Percentiles rank a stretch among this genome's conserved stretches.
Conservation (phyloP, 148 eudicot species). For the Rheum nobile region DNA sequence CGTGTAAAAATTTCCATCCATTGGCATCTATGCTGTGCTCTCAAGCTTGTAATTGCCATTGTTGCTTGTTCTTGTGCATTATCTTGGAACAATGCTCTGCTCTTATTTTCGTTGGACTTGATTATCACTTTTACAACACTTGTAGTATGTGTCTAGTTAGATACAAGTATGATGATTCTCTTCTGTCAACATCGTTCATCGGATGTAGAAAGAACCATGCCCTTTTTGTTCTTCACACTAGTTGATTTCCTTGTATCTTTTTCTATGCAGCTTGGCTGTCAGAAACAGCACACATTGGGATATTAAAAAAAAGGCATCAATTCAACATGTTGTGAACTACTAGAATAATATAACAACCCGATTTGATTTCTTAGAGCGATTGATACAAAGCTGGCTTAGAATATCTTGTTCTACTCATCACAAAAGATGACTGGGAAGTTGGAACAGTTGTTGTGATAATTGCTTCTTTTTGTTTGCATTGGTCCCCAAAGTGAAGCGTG, state of each 20-base stretch:
- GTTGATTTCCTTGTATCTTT: neutral
- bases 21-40: constrained; percentile 1
- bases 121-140: neutral
- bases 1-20: constrained; percentile 1
- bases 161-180: neutral
- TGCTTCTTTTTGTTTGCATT: constrained; percentile 3
- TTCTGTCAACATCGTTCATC: neutral
- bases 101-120: neutral
- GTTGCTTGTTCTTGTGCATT: neutral
- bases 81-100: neutral
- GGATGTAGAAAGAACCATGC: neutral
- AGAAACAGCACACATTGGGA: constrained; percentile 4
- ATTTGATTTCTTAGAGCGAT: neutral
- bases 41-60: neutral
- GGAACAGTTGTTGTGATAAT: constrained; percentile 8
- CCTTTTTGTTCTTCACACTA: neutral
- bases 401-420: neutral
- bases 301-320: constrained; percentile 2
- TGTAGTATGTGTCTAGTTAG: no score
- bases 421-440: constrained; percentile 8
- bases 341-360: neutral
- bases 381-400: neutral
- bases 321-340: constrained; percentile 1
- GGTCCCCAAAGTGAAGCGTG: constrained; percentile 2
- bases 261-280: constrained; percentile 4